Conservation (phyloP, 2,329 filamentous ascomycete genomes). For the Colletotrichum orchidophilum region DNA sequence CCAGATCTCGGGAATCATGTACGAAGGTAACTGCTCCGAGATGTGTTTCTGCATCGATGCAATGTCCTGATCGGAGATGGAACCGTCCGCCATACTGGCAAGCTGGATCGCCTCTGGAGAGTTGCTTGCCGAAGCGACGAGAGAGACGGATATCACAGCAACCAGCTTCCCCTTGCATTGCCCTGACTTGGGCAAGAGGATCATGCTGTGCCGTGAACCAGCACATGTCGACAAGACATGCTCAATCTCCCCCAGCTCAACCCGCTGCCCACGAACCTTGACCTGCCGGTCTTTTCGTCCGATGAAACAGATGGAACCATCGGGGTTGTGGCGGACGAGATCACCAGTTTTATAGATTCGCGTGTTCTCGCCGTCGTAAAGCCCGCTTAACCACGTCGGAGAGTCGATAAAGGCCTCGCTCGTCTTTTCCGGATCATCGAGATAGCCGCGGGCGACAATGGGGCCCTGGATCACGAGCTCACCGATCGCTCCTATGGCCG, state of each 20-base stretch:
- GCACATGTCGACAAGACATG: conserved; percentile 20
- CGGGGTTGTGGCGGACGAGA: conserved; percentile 50
- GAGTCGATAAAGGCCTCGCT: conserved; percentile 33
- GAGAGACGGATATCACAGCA: background rate
- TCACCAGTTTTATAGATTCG: conserved; percentile 59
- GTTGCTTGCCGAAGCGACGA: no score
- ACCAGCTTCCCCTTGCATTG: background rate
- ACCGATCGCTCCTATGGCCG: no score
- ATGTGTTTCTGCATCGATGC: background rate
- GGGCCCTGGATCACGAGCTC: conserved; percentile 14
- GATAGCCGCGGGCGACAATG: conserved; percentile 24
- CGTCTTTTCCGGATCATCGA: conserved; percentile 35
- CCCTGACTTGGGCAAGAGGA: background rate
- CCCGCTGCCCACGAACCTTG: conserved; percentile 57
- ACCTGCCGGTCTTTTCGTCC: conserved; percentile 58
- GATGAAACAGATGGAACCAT: conserved; percentile 42
- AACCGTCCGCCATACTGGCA: no score
- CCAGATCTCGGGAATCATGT: background rate
- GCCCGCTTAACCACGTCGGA: background rate
- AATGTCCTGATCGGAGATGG: no score
- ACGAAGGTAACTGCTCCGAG: background rate
- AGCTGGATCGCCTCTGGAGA: no score
- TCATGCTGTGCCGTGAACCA: no score
- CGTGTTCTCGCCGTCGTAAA: background rate
- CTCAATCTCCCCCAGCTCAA: conserved; percentile 55